These are phyloP conservation scores for Wallacemonas sp. DNA, from an alignment of 208 protist species.

Conservation along the genomic window DNA sequence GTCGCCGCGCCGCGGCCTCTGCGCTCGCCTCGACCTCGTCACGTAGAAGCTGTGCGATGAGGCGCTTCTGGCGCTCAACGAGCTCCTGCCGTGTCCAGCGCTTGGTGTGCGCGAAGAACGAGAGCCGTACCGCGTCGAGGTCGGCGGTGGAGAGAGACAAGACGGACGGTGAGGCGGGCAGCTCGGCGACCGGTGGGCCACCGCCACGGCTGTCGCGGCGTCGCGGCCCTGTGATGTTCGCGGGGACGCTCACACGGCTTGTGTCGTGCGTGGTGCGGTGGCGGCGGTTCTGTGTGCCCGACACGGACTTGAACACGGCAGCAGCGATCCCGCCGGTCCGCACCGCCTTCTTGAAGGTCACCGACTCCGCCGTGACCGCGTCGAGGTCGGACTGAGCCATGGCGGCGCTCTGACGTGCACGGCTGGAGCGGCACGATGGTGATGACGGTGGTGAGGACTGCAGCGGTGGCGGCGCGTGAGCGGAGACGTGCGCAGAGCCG, in stretches of 20 bases:
- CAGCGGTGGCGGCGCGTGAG: background rate
- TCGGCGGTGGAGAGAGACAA: slow-evolving; percentile 56
- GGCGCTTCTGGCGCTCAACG: slow-evolving; percentile 33
- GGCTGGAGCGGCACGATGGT: too few relatives aligned
- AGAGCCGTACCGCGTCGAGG: slow-evolving; percentile 48
- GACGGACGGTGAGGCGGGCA: slow-evolving; percentile 27
- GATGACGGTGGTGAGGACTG: background rate
- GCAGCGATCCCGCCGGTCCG: background rate
- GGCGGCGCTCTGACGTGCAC: background rate
- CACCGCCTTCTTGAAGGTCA: background rate
- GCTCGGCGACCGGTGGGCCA: background rate
- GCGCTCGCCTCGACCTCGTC: slow-evolving; percentile 20
- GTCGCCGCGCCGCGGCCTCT: background rate
- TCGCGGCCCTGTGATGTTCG: too few relatives aligned
- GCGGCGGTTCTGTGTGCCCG: too few relatives aligned
- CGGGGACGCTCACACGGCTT: background rate
- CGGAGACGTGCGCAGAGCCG: background rate
- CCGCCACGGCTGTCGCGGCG: background rate
- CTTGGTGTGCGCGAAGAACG: slow-evolving; percentile 50
- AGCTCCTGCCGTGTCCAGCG: slow-evolving; percentile 35
- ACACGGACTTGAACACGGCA: background rate
- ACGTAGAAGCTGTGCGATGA: slow-evolving; percentile 28
- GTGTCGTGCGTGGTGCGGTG: slow-evolving; percentile 9
- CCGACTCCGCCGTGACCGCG: background rate
- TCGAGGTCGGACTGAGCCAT: slow-evolving; percentile 1